Evolutionary conservation across 371 early-diverging fungal species (phyloP), one percentile per base, ranked within the genome.

Genomic region (Circinella minor): DNA sequence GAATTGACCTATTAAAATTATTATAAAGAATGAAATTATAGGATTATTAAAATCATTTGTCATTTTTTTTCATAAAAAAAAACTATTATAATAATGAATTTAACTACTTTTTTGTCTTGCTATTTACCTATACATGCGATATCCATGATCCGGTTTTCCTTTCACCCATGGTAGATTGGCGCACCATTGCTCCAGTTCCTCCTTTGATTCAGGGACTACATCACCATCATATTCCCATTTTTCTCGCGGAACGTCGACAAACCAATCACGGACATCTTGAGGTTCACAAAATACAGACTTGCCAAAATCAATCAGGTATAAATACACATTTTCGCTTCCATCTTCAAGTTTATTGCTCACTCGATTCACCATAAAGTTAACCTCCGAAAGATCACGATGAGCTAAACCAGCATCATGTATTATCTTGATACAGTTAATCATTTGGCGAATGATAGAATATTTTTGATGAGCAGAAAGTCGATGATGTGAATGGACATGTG

Each of bases 231-330:
- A 80, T 39, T 81, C 81, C 65, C 77, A 70, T 36, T 71, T 74
- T 18, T 71, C 75, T 9, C 82, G 65, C 11, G 82, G 80, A 17
- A 79, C 79, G 69, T 84, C 84, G 27, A 86, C 85, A 71, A 88
- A 87, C 89, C 89, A 89, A 46, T 82, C 80, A 6, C 81, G 71
- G 0, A 89, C 86, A 69, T 89, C 89, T 11, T 77, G 74, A 0
- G 78, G 69, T 9, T 79, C 69, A 61, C 87, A 85, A 77, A 89
- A 90, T 3, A 86, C 86, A 0, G 89, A 86, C 65, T 90, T 90
- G 27, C 90, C 89, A 71, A 90, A 90, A 70, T 90, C 90, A 68
- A 90, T 90, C 55, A 90, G 70, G 38, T 85, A 87, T 4, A 90
- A 70, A 36, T 76, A 74, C 0, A 88, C 88, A 46, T 80, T 79